phyloP scores from a whole-genome alignment of 331 rosid genomes.

The Cydonia oblonga region DNA sequence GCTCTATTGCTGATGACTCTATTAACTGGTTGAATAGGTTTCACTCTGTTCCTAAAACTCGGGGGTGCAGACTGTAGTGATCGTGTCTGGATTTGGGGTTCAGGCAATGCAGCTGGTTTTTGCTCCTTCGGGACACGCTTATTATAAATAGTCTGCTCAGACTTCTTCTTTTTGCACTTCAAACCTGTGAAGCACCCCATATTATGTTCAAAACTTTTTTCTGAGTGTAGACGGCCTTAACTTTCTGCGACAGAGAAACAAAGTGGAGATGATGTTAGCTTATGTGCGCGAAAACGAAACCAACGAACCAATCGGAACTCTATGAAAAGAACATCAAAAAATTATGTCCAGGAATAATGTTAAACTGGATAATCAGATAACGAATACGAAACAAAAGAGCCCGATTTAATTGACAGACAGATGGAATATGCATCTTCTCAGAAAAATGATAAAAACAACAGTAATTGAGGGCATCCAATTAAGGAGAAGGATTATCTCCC shows the following conservation, averaged over 20 bases:
- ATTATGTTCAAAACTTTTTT: conserved; percentile 16
- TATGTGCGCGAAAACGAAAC: conserved; percentile 10
- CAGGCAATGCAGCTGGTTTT: conserved; percentile 59
- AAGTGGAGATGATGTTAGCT: conserved; percentile 8
- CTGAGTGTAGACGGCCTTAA: conserved; percentile 1
- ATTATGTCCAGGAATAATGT: neutral
- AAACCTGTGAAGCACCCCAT: conserved; percentile 90
- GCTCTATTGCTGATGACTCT: conserved; percentile 38
- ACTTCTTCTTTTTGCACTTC: conserved; percentile 75
- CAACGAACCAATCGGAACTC: neutral
- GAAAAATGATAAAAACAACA: neutral
- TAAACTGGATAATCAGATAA: neutral
- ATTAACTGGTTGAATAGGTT: conserved; percentile 49
- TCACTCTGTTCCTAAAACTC: conserved; percentile 86
- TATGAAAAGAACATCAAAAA: neutral
- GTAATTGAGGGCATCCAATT: neutral
- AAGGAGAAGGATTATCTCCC: no score
- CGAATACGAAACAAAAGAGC: neutral
- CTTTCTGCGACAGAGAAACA: conserved; percentile 32
- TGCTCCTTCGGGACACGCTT: conserved; percentile 47
- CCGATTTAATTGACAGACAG: neutral
- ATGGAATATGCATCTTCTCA: neutral
- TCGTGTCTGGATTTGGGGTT: conserved; percentile 66
- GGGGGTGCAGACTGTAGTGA: conserved; percentile 91
- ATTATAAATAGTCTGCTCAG: conserved; percentile 27